Base-by-base conservation (phyloP, 1,284 basidiomycete species). In the Apiotrichum siamense region DNA sequence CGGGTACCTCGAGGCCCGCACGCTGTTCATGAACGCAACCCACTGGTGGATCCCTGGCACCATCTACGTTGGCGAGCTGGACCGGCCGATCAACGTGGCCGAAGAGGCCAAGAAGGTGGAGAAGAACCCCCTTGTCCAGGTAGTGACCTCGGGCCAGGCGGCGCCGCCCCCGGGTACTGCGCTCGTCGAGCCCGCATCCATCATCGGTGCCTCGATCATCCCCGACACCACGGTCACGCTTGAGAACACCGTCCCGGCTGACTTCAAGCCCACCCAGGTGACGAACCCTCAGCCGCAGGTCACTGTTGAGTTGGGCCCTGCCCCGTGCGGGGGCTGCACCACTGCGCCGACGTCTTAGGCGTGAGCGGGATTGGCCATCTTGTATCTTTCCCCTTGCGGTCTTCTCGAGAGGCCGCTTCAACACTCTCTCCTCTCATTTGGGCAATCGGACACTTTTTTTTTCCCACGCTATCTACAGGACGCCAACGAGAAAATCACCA, bases 1-100 rank as follows among this genome's bases (percentile, higher is more conserved):
- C 37, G 13, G 23, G 24, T 20, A 5, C 12, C 26, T 47, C 26
- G 45, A 38, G 35, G 7, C 25, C 13, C 35, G 45, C 36, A 35
- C 25, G 12, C 24, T 47, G 29, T 41, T 40, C 44, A 44, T 45
- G 31, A 50, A 50, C 33, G 44, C 21, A 15, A 50, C 49, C 6
- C 23, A 45, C 38, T 50, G 49, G 49, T 50, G 49, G 49, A 29
- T 50, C 17, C 43, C 43, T 6, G 49, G 44, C 9, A 50, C 49
- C 3, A n/a, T 46, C 13, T 45, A 18, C 25, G 23, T 40, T 25
- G 49, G 49, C 32, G 17, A 20, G 9, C 26, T 50, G 23, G 29
- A 23, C 21, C 13, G 10, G 12, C 18, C 41, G 5, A 20, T 31
- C 18, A 9, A 29, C 41, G 13, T 32, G 5, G 20, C 18, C 2